A percentile compares a stretch with the other conserved stretches of the same genome.
phyloP scores from a whole-genome alignment of 2,329 filamentous ascomycete genomes.

The Trichoderma sp. region DNA sequence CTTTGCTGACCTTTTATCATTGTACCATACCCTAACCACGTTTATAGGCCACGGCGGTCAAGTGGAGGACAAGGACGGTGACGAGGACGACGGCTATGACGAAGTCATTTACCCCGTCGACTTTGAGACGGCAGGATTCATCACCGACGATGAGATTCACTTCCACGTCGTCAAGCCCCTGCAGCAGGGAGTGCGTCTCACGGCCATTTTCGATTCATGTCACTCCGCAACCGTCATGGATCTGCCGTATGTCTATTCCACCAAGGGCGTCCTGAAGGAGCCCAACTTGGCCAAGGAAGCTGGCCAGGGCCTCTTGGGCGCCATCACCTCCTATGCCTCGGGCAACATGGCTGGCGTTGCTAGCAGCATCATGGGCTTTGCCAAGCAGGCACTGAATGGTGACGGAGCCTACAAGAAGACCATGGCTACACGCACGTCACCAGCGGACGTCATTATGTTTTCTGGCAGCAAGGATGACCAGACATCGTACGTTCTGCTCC shows the following conservation, averaged over 20 bases:
- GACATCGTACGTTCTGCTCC: conserved; percentile 63
- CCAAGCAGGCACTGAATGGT: conserved; percentile 84
- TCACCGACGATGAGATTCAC: conserved; percentile 80
- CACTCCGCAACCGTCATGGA: conserved; percentile 78
- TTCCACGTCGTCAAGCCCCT: conserved; percentile 75
- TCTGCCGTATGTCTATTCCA: conserved; percentile 78
- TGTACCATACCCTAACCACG: not conserved
- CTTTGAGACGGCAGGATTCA: conserved; percentile 68
- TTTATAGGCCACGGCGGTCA: conserved; percentile 71
- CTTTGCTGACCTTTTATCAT: not conserved
- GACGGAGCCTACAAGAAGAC: conserved; percentile 79
- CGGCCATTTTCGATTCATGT: conserved; percentile 80
- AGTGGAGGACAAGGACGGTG: conserved; percentile 71
- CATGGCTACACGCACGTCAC: conserved; percentile 85
- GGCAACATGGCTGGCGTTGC: conserved; percentile 84
- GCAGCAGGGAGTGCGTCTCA: conserved; percentile 79
- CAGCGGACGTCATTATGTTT: conserved; percentile 97
- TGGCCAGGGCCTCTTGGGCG: conserved; percentile 68
- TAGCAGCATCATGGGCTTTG: conserved; percentile 75
- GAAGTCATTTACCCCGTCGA: conserved; percentile 81
- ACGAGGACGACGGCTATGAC: conserved; percentile 77
- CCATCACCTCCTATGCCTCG: conserved; percentile 76
- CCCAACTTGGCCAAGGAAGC: conserved; percentile 81
- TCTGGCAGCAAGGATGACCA: conserved; percentile 95
- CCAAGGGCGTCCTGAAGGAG: conserved; percentile 78